Base-by-base conservation (phyloP, 2,329 filamentous ascomycete species). In the Juglanconis oblonga region DNA sequence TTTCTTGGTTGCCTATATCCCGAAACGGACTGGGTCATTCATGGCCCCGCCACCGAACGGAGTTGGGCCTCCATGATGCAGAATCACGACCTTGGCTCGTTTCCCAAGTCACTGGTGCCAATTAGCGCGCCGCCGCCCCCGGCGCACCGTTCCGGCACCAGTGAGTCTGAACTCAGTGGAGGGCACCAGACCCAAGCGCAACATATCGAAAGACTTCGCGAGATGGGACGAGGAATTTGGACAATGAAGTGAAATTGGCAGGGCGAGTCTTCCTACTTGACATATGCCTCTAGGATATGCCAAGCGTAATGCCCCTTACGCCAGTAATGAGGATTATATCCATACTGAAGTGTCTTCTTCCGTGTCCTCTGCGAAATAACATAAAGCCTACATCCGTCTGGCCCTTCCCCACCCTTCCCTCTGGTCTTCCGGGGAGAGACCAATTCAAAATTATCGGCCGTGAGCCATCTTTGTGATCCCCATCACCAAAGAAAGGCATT, bases 401-500 rank as follows among this genome's bases (percentile, higher is more conserved):
- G 32, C 11, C 6, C 13, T 6, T 9, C 24, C 13, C 17, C 9
- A 17, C 44, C 11, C n/a, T 29, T 54, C 29, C 29, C 24, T 45
- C 24, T 24, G 24, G 24, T 29, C 52, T 5, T 24, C 31, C 5
- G 10, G 8, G 44, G 29, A 13, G 17, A 11, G 29, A 29, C 47
- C 24, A 52, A 3, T 51, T 42, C 57, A 55, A 52, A 57, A 69
- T 68, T 67, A 69, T 58, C 66, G 58, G 59, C 62, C 61, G 44
- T 52, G 45, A 60, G 59, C 64, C 65, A 70, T 71, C 24, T 69
- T 64, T 66, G 50, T 63, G 64, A 69, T 72, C 68, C 67, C 69
- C 68, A 62, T 66, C 65, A 65, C 62, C 69, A 68, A 60, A 66
- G 68, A 72, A 72, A 68, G 69, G 69, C 69, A 66, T 64, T 66